A percentile compares a stretch with the other conserved stretches of the same genome.
Conservation (phyloP, 1,284 basidiomycete species). For the Somion occarium region DNA sequence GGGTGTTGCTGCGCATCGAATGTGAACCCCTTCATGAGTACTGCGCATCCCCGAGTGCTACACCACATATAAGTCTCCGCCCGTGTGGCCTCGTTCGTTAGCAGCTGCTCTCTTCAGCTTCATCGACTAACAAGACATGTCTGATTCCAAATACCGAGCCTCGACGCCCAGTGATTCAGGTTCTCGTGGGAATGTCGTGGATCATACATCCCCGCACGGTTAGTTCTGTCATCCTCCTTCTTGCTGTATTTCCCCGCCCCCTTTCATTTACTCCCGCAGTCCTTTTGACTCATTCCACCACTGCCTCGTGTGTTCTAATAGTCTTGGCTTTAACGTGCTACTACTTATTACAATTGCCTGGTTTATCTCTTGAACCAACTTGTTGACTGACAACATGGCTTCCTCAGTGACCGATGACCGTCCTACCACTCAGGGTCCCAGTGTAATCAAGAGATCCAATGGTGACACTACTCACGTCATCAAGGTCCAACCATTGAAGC, state of each 20-base stretch:
- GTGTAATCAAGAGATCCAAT: constrained; percentile 26
- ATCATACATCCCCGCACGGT: constrained; percentile 70
- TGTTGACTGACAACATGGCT: constrained; percentile 6
- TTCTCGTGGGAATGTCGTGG: constrained; percentile 65
- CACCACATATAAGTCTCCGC: too few relatives aligned
- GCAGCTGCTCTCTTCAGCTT: too few relatives aligned
- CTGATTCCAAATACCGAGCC: constrained; percentile 1
- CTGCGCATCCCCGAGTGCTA: too few relatives aligned
- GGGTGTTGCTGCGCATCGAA: too few relatives aligned
- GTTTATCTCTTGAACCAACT: not conserved
- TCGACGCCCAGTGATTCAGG: not conserved
- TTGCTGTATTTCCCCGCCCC: constrained; percentile 1
- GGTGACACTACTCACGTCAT: constrained; percentile 35
- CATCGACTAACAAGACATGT: too few relatives aligned
- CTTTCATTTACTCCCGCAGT: constrained; percentile 8
- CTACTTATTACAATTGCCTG: not conserved
- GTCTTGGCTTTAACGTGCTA: constrained; percentile 1
- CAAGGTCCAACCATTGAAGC: constrained; percentile 76
- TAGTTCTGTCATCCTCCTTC: constrained; percentile 11
- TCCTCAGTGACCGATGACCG: not conserved
- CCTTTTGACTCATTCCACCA: constrained; percentile 10
- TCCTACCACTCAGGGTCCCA: constrained; percentile 10
- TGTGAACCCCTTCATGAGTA: too few relatives aligned
- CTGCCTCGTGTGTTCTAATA: constrained; percentile 3
- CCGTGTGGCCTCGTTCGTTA: too few relatives aligned